Evolutionary conservation across 192 early-diverging fungal genomes (phyloP).

Genomic region (Entophlyctis luteolus): DNA sequence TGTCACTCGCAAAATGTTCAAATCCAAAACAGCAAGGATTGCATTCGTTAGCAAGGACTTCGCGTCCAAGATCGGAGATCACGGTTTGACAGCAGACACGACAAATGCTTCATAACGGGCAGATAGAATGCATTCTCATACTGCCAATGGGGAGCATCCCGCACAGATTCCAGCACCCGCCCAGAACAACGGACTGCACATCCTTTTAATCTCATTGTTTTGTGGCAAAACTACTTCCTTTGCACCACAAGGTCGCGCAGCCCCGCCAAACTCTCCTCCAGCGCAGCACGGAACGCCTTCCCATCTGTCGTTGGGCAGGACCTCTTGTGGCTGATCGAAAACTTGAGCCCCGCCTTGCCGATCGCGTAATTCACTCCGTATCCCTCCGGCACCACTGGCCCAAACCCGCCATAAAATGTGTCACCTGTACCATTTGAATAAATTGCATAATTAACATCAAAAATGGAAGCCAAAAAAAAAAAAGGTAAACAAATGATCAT

Average conservation of each 20-base stretch:
- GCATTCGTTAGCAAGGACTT: too few species aligned
- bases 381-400: constrained; percentile 50
- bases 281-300: constrained; percentile 57
- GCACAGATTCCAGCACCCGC: too few species aligned
- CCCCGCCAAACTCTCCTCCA: constrained; percentile 59
- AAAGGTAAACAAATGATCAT: constrained; percentile 30
- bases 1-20: too few species aligned
- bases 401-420: constrained; percentile 55
- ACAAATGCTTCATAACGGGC: too few species aligned
- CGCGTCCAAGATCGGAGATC: too few species aligned
- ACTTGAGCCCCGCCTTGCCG: constrained; percentile 54
- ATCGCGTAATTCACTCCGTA: constrained; percentile 59
- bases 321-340: constrained; percentile 54
- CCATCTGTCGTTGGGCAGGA: constrained; percentile 43
- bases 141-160: too few species aligned
- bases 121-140: too few species aligned
- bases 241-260: constrained; percentile 40
- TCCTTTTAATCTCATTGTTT: too few species aligned
- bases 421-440: neutral
- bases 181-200: too few species aligned
- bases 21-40: too few species aligned
- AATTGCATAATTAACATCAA: neutral
- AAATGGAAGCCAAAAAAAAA: neutral
- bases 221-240: too few species aligned
- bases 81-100: too few species aligned